phyloP scores from a whole-genome alignment of 1,284 basidiomycete species.

The Puccinia polysora region DNA sequence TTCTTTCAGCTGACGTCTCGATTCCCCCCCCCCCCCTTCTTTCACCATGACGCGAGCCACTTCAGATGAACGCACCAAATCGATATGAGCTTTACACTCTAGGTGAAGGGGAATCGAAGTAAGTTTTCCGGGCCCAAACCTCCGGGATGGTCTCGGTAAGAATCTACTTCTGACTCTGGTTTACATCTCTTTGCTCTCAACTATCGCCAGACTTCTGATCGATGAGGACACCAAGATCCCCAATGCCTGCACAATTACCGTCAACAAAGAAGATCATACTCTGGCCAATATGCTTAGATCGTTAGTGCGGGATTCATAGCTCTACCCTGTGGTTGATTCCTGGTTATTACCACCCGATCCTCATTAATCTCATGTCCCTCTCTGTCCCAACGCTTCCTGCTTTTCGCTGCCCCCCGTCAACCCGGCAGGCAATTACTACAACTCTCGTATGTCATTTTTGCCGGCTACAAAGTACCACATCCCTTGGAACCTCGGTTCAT shows the following conservation, averaged over 20 bases:
- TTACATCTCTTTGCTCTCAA: constrained; percentile 2
- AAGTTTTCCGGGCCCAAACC: no score
- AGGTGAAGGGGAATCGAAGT: constrained; percentile 87
- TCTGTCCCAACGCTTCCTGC: background rate
- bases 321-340: background rate
- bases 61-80: constrained; percentile 80
- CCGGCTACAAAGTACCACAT: constrained; percentile 95
- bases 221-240: constrained; percentile 95
- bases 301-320: constrained; percentile 59
- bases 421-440: constrained; percentile 71
- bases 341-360: background rate
- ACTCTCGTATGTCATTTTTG: constrained; percentile 81
- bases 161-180: no score
- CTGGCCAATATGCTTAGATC: constrained; percentile 90
- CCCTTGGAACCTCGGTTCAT: constrained; percentile 89
- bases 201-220: constrained; percentile 69
- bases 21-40: no score
- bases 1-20: no score
- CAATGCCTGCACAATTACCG: constrained; percentile 87
- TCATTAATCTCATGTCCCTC: constrained; percentile 14
- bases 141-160: no score
- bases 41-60: no score
- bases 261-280: constrained; percentile 96
- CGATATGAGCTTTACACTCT: constrained; percentile 87
- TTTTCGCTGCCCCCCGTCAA: background rate